Base-by-base conservation (phyloP, 2,329 filamentous ascomycete genomes). In the Ophiostoma quercus region DNA sequence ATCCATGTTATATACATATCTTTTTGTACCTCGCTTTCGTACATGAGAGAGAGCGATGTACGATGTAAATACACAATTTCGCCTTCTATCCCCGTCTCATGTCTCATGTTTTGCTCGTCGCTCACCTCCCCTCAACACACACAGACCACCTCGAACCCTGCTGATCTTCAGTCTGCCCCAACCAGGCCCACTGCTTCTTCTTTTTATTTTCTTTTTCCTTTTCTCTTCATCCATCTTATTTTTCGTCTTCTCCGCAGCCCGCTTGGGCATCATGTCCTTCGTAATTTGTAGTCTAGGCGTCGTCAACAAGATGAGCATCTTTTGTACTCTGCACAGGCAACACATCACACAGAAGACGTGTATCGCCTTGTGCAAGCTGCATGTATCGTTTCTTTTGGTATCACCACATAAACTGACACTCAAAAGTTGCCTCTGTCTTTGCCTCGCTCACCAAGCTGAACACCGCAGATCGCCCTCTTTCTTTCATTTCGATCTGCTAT, bases 241-340 rank as follows among this genome's bases (percentile, higher is more conserved):
- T 54, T 57, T 57, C 51, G 51, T 57, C 51, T 57, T 57, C 51
- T 57, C 51, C 51, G 51, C 51, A 57, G 51, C n/a, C 51, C 51
- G 51, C n/a, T 54, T 54, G 51, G 11, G n/a, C 51, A 57, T 22
- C 51, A 57, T 12, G 51, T n/a, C n/a, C n/a, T n/a, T n/a, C n/a
- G n/a, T 57, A 57, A n/a, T 57, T n/a, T 25, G 25, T 29, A 29
- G 51, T 57, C 51, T 25, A 57, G 51, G 51, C 51, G 51, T 57
- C 22, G 51, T 25, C 51, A 57, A 25, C 51, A 57, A 25, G 25
- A 25, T 12, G 22, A 41, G 51, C 22, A 5, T 2, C 3, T n/a
- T n/a, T 8, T 57, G 25, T 29, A 29, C 25, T 57, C 51, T 19
- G 43, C 14, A n/a, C 4, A 16, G 6, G 7, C 4, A 19, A 7